Percentiles rank a stretch among this genome's conserved stretches.
These are phyloP conservation scores for Andrographis paniculata DNA, from an alignment of 305 asterid genomes.

Conservation along the genomic window DNA sequence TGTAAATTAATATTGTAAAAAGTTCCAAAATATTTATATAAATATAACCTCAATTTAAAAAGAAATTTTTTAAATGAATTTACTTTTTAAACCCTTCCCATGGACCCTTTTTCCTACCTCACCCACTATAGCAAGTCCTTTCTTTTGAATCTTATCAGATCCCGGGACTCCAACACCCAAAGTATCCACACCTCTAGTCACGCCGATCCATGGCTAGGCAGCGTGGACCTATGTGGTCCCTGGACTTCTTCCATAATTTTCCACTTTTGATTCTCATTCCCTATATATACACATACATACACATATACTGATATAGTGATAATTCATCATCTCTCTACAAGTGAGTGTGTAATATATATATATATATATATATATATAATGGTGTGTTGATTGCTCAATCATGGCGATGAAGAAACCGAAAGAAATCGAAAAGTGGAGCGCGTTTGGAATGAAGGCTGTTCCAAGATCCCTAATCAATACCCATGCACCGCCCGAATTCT, in stretches of 20 bases:
- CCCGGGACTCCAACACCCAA: neutral
- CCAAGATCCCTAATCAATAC: constrained; percentile 43
- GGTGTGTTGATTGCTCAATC: neutral
- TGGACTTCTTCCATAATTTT: too few relatives aligned
- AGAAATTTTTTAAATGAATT: too few relatives aligned
- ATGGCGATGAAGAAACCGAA: constrained; percentile 4
- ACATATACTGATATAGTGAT: too few relatives aligned
- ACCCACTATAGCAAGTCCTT: constrained; percentile 27
- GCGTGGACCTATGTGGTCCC: too few relatives aligned
- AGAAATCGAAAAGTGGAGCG: constrained; percentile 23
- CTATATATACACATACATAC: too few relatives aligned
- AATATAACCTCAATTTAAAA: too few relatives aligned
- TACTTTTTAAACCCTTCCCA: neutral
- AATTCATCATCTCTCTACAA: too few relatives aligned
- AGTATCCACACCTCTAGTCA: neutral
- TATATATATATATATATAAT: neutral
- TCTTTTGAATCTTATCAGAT: neutral
- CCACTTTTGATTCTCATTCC: too few relatives aligned
- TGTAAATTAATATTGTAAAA: too few relatives aligned
- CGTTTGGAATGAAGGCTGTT: constrained; percentile 91
- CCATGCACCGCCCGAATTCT: too few relatives aligned
- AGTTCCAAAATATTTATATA: too few relatives aligned
- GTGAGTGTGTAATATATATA: too few relatives aligned
- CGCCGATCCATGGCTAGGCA: neutral
- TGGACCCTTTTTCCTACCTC: constrained; percentile 4